Conservation (phyloP, 306 rosid species). For the Pyrus communis region DNA sequence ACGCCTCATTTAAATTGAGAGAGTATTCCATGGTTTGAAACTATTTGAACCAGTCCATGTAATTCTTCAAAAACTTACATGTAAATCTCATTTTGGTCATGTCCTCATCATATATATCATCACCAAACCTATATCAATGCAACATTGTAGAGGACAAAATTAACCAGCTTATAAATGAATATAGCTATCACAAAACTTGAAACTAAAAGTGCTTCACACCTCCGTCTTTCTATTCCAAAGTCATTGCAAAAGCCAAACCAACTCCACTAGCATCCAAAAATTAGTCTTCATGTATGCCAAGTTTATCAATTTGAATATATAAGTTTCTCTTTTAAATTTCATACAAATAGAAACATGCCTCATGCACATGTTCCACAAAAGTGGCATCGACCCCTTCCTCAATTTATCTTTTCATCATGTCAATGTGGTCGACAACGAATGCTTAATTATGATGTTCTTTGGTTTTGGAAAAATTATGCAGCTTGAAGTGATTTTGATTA, state of each 20-base stretch:
- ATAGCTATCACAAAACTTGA: background rate
- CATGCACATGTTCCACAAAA: constrained; percentile 2
- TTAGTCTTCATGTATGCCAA: background rate
- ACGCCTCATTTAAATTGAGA: too few species aligned
- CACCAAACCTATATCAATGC: background rate
- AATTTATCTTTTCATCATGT: background rate
- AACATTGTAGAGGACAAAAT: background rate
- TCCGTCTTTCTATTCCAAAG: background rate
- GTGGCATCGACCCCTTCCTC: background rate
- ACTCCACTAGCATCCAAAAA: background rate
- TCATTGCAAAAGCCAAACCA: background rate
- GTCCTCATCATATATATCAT: background rate
- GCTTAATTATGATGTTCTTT: background rate
- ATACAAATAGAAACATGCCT: background rate
- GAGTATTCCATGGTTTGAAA: too few species aligned
- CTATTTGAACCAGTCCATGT: too few species aligned
- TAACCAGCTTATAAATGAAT: background rate
- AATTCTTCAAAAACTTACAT: too few species aligned
- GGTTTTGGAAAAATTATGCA: constrained; percentile 3
- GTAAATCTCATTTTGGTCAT: background rate
- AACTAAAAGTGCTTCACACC: background rate
- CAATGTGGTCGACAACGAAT: background rate
- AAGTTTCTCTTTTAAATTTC: background rate
- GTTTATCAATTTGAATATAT: background rate
- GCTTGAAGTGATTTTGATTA: background rate